Evolutionary conservation across 495 filamentous ascomycete species (phyloP), one percentile per base, ranked within the genome.

Genomic region (Lasiosphaeria ovina): DNA sequence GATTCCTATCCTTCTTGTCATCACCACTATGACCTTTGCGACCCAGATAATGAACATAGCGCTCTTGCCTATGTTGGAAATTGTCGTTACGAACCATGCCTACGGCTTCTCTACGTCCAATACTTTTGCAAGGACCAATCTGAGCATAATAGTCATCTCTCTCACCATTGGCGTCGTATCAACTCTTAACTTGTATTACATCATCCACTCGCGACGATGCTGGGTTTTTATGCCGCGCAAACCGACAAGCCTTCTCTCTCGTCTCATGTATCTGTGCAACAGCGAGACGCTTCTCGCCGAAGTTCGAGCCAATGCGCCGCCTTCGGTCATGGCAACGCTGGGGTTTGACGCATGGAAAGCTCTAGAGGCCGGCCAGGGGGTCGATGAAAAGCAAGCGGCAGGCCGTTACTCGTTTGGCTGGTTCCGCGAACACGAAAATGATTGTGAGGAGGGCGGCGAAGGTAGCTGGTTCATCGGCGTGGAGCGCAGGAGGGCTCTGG

Each of bases 391-490:
- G 31, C 24, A 12, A 7, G 50, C 33, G 4, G 24, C 31, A 8
- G 50, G 50, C 14, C 14, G 33, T 17, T 51, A 51, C 14, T 51
- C 50, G 50, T 51, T 51, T 34, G 50, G 50, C 4, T 51, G 50
- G 50, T 33, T 51, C 50, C 50, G 14, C 6, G 7, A 53, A 3
- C 12, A 36, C 6, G 12, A 9, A 7, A 33, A 36, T 11, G 51
- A n/a, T 35, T 31, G 42, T 12, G 12, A 12, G 5, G n/a, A n/a
- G n/a, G n/a, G n/a, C n/a, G n/a, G n/a, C n/a, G n/a, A n/a, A n/a
- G n/a, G n/a, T n/a, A 45, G 51, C 6, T 36, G 51, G 51, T 53
- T 53, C 51, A 36, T 36, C 3, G 51, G 51, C 6, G 51, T 53
- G 9, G 51, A 53, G 32, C 51, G 51, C 10, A 53, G 51, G 33